Evolutionary conservation across 495 filamentous ascomycete genomes (phyloP), one percentile per base, ranked within the genome.

Genomic region (Penicillium cinerascens): DNA sequence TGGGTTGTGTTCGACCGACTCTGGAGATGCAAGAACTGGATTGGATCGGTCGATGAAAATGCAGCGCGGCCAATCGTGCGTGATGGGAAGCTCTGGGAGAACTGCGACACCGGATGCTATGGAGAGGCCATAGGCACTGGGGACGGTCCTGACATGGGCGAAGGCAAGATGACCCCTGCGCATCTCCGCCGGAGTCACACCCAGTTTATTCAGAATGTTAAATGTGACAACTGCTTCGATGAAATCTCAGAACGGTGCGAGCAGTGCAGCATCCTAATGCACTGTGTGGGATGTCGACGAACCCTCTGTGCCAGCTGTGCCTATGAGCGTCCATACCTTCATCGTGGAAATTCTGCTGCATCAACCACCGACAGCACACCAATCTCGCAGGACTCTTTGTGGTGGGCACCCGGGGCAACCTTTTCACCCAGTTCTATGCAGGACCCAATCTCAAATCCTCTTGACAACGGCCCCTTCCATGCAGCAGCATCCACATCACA

Each of bases 1-100:
- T 84, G 80, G 80, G 82, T 84, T n/a, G 79, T 82, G 4, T 84
- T 82, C 57, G 82, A 85, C 66, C 70, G 82, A 48, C 66, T 84
- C 43, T 85, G 82, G 81, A 63, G 82, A 41, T 82, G 77, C 17
- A 75, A 77, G 50, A 85, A 85, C 51, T 79, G 79, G 64, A 75
- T 85, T 42, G 81, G 81, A 6, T 73, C 71, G 3, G 55, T 67
- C 15, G 67, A 71, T 15, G 50, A 52, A 2, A 47, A 49, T 23
- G 11, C 43, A 13, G 26, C 42, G 47, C 45, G 59, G 44, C 39
- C 60, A 8, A 43, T 42, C n/a, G 60, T 53, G 37, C 54, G 51
- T 20, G 76, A 77, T 59, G 80, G 79, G 8, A 78, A 76, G 55
- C 56, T 83, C 18, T 85, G 82, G 82, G 80, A 85, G 55, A 78